Base-by-base conservation (phyloP, 2,329 filamentous ascomycete species). In the Aspergillus phoenicis region DNA sequence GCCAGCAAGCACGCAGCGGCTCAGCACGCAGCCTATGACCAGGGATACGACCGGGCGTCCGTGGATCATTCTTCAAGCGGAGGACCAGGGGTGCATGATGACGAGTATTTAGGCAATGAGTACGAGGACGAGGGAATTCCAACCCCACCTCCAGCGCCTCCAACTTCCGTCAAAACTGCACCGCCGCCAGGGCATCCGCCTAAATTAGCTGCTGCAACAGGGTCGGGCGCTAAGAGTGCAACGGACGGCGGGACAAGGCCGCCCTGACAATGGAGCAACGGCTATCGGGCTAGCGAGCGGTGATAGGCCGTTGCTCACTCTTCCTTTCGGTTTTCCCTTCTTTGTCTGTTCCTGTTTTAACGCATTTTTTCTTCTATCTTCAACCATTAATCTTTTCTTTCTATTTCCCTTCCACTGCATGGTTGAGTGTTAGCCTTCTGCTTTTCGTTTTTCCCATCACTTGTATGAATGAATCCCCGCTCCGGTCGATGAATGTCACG, bases 161-260 rank as follows among this genome's bases (percentile, higher is more conserved):
- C 89, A 88, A 75, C 82, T 89, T 73, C 79, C 84, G 70, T 90
- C 89, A 76, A 88, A 92, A 74, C 83, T 86, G 64, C 82, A 90
- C 67, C 89, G 84, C 60, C 78, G 90, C 68, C 84, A 84, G 17
- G 88, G 89, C 66, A 87, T 85, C 68, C 64, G 53, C 60, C 70
- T 11, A 70, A 69, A 55, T 58, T 59, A 28, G 20, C 62, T 2
- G 59, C 62, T 2, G n/a, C 66, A 30, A 36, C 62, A 52, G 43
- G 62, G 24, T 60, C 67, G 20, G 61, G 65, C 51, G 64, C 62
- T 45, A 68, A 70, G 62, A 67, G 67, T 45, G 43, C 66, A 56
- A 64, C 65, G 47, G 75, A 76, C 47, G 67, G 69, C 11, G 74
- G 68, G 43, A 65, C 69, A 49, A 71, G 70, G 56, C 74, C 74